These are phyloP conservation scores for Phlyctochytrium bullatum DNA, from an alignment of 192 early-diverging fungal species.

Conservation along the genomic window DNA sequence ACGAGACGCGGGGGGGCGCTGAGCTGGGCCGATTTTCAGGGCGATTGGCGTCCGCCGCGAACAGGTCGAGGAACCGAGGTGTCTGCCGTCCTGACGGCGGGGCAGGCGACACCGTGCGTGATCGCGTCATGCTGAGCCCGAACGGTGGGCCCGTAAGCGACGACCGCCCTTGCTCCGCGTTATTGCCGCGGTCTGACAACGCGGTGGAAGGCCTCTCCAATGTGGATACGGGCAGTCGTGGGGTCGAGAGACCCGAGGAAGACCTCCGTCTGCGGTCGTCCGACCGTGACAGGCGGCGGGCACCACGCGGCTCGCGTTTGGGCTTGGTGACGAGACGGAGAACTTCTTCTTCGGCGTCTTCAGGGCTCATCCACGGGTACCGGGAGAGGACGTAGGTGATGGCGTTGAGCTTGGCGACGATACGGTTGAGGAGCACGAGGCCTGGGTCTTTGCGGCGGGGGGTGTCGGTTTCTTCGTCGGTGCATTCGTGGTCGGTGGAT, in stretches of 20 bases:
- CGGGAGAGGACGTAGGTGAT: not conserved
- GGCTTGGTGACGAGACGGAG: not conserved
- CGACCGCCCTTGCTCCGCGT: not conserved
- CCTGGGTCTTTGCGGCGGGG: not conserved
- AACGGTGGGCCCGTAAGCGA: too few relatives aligned
- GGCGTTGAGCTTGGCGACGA: not conserved
- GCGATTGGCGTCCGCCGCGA: not conserved
- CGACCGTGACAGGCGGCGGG: too few relatives aligned
- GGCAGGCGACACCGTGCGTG: not conserved
- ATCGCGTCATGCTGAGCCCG: not conserved
- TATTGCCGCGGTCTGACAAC: not conserved
- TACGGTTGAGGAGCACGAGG: not conserved
- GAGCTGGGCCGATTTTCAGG: too few relatives aligned
- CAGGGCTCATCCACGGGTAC: not conserved
- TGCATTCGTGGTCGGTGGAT: not conserved
- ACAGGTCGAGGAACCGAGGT: not conserved
- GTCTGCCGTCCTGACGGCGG: not conserved
- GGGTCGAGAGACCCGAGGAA: not conserved
- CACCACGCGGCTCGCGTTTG: too few relatives aligned
- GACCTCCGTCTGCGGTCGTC: too few relatives aligned
- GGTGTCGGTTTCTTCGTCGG: not conserved
- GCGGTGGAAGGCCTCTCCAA: not conserved
- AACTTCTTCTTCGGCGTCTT: not conserved
- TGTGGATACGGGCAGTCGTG: too few relatives aligned
- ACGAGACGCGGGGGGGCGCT: too few relatives aligned